Base-by-base conservation (phyloP, 345 rosid genomes). In the Cardamine chenopodiifolia region DNA sequence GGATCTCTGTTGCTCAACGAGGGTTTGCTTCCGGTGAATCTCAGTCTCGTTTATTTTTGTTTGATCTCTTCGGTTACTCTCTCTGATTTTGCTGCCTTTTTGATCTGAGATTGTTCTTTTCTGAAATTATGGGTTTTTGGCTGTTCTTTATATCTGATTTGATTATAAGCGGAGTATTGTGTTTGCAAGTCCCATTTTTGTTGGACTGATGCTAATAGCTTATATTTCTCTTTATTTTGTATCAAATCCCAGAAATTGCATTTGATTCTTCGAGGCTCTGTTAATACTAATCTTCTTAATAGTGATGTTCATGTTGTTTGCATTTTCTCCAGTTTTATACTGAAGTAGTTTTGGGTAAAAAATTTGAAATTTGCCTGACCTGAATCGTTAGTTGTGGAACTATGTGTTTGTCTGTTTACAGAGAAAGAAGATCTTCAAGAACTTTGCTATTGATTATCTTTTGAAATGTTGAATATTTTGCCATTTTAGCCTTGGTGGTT, bases 1-100 rank as follows among this genome's bases (percentile, higher is more conserved):
- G 90, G 93, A 83, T 95, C 89, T 92, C 97, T 7, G 83, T 87
- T 55, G 32, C 82, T 25, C 84, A 84, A 70, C 85, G 97, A 79
- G 91, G 89, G 1, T 88, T 91, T 72, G 57, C 98, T 62, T 83
- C 97, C 0, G 92, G 97, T 93, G 79, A 68, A 32, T 67, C 55
- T 39, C 42, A 5, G 15, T 28, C 48, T 45, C 25, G 19, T 48
- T 15, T 60, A 15, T 17, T 29, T 2, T 59, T 20, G 5, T 10
- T 23, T 58, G 48, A 57, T 53, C 20, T 7, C 32, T 52, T n/a
- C 7, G 23, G 49, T 40, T 50, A 12, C 42, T 53, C 20, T 62
- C 3, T 67, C 15, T 66, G 71, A 50, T 40, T 15, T 5, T 34
- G 34, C 35, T 19, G 45, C 31, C 7, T 45, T 49, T 71, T 71